Base-by-base conservation (phyloP, 1,284 basidiomycete genomes). In the Peniophora sp. region DNA sequence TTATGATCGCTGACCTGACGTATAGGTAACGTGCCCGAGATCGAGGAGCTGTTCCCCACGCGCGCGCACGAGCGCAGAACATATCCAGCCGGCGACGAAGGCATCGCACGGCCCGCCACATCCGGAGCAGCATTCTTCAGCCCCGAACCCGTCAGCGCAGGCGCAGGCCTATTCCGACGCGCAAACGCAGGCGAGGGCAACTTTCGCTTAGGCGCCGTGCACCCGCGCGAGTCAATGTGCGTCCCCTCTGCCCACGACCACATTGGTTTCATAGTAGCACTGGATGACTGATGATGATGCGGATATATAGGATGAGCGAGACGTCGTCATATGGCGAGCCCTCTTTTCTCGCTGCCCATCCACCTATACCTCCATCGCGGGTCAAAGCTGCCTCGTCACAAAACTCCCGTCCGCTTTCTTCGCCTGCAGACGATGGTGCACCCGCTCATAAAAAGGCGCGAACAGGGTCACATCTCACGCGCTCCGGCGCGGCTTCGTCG, bases 61-160 rank as follows among this genome's bases (percentile, higher is more conserved):
- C 78, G 83, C 45, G 72, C 81, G 23, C 27, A 32, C 27, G 27
- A 32, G 27, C 27, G 27, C 27, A 32, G 27, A 32, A 32, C 27
- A 32, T 32, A 32, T 32, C 27, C 27, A 5, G 5, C 27, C 6
- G 27, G 27, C 27, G 27, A 32, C 5, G 62, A 66, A 46, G 85
- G 84, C n/a, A 64, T 73, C 15, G 81, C 78, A 63, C 72, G 73
- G 54, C 80, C 81, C 47, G 71, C 73, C 22, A 68, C 76, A 22
- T 79, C 81, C 48, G 81, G 81, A 46, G 69, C 74, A 46, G 87
- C 85, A 17, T 86, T 92, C 62, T 92, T 92, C 63, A 91, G 88
- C 15, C 88, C 88, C 53, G 88, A 85, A 50, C 61, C 72, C 53
- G 74, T 73, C 48, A 74, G 71, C 57, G 68, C 70, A 50, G 75